These are phyloP conservation scores for Thelephora ganbajun DNA, from an alignment of 768 basidiomycete genomes.

Conservation along the genomic window DNA sequence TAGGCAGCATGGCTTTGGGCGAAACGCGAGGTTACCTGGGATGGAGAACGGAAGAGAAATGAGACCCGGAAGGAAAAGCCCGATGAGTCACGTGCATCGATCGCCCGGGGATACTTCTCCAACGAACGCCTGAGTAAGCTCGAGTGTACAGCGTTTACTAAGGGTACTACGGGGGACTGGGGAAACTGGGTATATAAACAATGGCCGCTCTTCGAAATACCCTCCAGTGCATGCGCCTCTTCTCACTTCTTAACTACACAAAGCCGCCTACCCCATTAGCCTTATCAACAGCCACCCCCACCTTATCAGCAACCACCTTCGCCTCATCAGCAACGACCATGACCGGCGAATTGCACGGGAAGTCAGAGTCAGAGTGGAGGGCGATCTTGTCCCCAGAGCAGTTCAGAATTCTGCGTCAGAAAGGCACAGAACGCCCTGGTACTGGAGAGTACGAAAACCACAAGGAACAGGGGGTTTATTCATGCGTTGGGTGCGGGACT, in stretches of 20 bases:
- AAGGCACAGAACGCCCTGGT: slow-evolving; percentile 72
- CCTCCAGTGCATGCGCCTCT: too few relatives aligned
- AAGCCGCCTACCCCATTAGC: not conserved
- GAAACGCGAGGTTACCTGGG: too few relatives aligned
- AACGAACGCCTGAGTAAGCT: too few relatives aligned
- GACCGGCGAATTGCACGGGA: slow-evolving; percentile 16
- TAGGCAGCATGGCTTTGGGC: too few relatives aligned
- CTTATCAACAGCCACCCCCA: not conserved
- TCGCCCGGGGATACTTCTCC: too few relatives aligned
- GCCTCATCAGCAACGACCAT: slow-evolving; percentile 8
- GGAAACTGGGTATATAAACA: too few relatives aligned
- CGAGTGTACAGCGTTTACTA: too few relatives aligned
- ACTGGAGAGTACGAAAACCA: slow-evolving; percentile 74
- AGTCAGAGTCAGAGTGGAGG: slow-evolving; percentile 74
- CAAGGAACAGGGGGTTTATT: slow-evolving; percentile 51
- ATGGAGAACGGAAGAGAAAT: too few relatives aligned
- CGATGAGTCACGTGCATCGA: too few relatives aligned
- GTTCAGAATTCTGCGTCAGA: slow-evolving; percentile 75
- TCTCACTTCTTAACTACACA: not conserved
- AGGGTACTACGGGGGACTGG: too few relatives aligned
- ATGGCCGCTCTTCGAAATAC: too few relatives aligned
- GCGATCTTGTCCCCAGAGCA: slow-evolving; percentile 72
- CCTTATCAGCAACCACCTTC: not conserved
- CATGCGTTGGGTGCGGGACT: slow-evolving; percentile 67
- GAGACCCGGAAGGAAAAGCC: too few relatives aligned